Evolutionary conservation across 2,329 filamentous ascomycete species (phyloP).

Genomic region (Colletotrichum agaves): DNA sequence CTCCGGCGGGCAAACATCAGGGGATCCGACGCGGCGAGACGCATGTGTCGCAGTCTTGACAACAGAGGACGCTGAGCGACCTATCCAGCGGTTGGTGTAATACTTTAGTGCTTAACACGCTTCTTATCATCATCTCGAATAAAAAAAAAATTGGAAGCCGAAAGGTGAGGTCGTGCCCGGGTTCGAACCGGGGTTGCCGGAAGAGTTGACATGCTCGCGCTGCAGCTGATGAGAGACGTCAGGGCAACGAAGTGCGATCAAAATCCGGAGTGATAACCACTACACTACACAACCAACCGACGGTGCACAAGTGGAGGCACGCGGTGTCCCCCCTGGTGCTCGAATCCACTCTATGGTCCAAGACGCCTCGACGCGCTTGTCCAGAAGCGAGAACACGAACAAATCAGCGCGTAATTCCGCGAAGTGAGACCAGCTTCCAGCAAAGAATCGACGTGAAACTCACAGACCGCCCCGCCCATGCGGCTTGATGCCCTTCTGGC

Average conservation of each 20-base stretch:
- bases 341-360: conserved; percentile 25
- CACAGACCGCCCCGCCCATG: conserved; percentile 22
- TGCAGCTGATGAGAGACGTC: too few relatives aligned
- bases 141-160: not conserved
- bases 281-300: conserved; percentile 34
- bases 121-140: too few relatives aligned
- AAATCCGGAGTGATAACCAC: conserved; percentile 37
- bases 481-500: conserved; percentile 13
- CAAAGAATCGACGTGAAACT: conserved; percentile 24
- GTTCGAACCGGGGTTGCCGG: conserved; percentile 37
- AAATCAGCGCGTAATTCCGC: not conserved
- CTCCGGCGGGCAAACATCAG: not conserved
- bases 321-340: not conserved
- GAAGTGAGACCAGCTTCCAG: not conserved
- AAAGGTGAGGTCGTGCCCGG: conserved; percentile 29
- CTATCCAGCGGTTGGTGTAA: too few relatives aligned
- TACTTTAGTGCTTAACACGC: too few relatives aligned
- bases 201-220: not conserved
- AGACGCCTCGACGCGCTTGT: not conserved
- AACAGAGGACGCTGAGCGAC: too few relatives aligned
- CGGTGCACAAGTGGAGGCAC: conserved; percentile 19
- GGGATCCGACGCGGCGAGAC: too few relatives aligned
- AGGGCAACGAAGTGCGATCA: not conserved
- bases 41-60: too few relatives aligned
- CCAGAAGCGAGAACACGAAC: not conserved